These are phyloP conservation scores for Leccinum uliginosum DNA, from an alignment of 768 basidiomycete species.

Conservation along the genomic window DNA sequence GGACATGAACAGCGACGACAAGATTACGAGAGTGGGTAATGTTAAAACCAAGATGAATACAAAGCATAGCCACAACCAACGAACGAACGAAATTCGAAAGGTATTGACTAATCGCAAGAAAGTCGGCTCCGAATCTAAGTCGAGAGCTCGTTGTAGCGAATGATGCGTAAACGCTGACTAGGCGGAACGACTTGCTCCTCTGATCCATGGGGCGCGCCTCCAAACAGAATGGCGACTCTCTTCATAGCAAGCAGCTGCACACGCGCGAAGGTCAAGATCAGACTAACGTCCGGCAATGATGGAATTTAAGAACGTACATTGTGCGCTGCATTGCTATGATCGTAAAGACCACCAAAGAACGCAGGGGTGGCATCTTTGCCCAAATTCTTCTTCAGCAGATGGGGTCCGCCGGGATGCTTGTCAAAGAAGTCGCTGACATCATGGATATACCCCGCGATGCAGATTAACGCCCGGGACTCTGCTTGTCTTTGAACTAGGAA, in stretches of 20 bases:
- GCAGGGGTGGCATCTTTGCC: slow-evolving; percentile 88
- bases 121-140: background rate
- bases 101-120: background rate
- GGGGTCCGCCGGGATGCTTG: slow-evolving; percentile 84
- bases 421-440: slow-evolving; percentile 76
- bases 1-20: background rate
- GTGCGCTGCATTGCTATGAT: slow-evolving; percentile 79
- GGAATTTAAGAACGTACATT: slow-evolving; percentile 43
- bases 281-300: too few species aligned
- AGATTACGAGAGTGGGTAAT: background rate
- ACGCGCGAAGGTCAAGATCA: background rate
- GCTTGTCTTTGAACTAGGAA: slow-evolving; percentile 69
- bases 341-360: slow-evolving; percentile 87
- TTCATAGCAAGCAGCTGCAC: slow-evolving; percentile 9
- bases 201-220: slow-evolving; percentile 5
- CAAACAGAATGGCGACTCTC: slow-evolving; percentile 8
- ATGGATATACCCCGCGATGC: slow-evolving; percentile 87
- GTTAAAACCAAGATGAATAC: background rate
- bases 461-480: slow-evolving; percentile 72
- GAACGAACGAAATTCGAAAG: background rate
- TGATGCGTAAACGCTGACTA: slow-evolving; percentile 5
- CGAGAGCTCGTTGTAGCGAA: background rate
- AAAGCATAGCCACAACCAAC: background rate
- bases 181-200: slow-evolving; percentile 5
- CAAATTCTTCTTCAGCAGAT: slow-evolving; percentile 76